Conservation (phyloP, 2,329 filamentous ascomycete genomes). For the Calonectria hawksworthii region DNA sequence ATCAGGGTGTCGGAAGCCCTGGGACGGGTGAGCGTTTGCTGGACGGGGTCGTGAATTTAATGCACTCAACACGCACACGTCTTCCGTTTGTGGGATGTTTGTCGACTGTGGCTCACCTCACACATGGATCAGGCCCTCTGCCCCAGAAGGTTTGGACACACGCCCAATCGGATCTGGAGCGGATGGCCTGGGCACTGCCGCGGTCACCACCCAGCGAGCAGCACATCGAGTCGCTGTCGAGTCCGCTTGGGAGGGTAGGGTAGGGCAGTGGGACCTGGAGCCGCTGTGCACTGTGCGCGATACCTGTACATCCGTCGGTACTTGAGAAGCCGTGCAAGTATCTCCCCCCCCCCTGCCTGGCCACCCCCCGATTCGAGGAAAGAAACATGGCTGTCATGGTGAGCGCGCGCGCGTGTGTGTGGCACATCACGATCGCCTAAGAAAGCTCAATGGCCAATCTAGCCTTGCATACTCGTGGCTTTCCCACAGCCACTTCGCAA, state of each 20-base stretch:
- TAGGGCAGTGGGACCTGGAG: conserved; percentile 13
- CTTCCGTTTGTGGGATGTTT: conserved; percentile 46
- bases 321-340: conserved; percentile 17
- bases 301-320: conserved; percentile 35
- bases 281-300: conserved; percentile 42
- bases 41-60: conserved; percentile 40
- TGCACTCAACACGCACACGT: conserved; percentile 48
- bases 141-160: conserved; percentile 33
- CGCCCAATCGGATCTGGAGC: conserved; percentile 46
- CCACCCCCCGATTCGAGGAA: conserved; percentile 7
- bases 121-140: conserved; percentile 42
- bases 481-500: not conserved
- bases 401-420: not conserved
- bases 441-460: not conserved
- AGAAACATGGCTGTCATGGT: conserved; percentile 21
- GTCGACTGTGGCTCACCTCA: conserved; percentile 33
- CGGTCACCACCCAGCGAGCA: conserved; percentile 25
- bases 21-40: conserved; percentile 26
- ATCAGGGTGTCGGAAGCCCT: conserved; percentile 19
- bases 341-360: not conserved
- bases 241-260: not conserved
- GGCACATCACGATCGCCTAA: conserved; percentile 5
- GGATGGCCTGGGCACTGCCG: conserved; percentile 33
- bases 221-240: conserved; percentile 21
- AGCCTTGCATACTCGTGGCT: conserved; percentile 12